A percentile compares a stretch with the other conserved stretches of the same genome.
These are phyloP conservation scores for Yarrowia bubula DNA, from an alignment of 805 yeast genomes.

Conservation along the genomic window DNA sequence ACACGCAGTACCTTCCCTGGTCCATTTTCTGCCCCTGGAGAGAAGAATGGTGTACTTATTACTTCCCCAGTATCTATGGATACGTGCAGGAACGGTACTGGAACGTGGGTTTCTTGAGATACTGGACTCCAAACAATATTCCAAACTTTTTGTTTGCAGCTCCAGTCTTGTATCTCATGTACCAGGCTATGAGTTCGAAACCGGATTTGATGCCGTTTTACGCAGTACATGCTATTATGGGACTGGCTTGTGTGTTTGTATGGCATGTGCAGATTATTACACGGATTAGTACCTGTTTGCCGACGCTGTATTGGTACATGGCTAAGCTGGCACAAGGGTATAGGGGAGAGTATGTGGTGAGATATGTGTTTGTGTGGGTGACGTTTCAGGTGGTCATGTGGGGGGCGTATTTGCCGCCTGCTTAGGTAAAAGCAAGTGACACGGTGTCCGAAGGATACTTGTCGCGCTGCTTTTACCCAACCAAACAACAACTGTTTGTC, in stretches of 20 bases:
- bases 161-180: conserved; percentile 52
- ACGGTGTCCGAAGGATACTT: too few relatives aligned
- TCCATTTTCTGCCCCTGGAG: conserved; percentile 62
- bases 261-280: conserved; percentile 88
- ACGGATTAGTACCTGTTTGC: conserved; percentile 73
- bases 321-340: conserved; percentile 37
- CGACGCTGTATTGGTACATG: conserved; percentile 71
- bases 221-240: conserved; percentile 39
- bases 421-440: conserved; percentile 43
- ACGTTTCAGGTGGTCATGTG: conserved; percentile 68
- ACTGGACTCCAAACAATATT: conserved; percentile 78
- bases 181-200: conserved; percentile 33
- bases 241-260: conserved; percentile 52
- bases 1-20: conserved; percentile 55
- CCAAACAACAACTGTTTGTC: too few relatives aligned
- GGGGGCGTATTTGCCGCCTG: conserved; percentile 90
- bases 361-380: conserved; percentile 61
- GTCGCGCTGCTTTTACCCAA: too few relatives aligned
- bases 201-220: conserved; percentile 42
- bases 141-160: conserved; percentile 78
- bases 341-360: conserved; percentile 7
- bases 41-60: conserved; percentile 71
- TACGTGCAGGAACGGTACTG: conserved; percentile 81
- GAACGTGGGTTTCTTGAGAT: conserved; percentile 75
- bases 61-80: conserved; percentile 58